Evolutionary conservation across 169 alveolate species (phyloP), one percentile per base, ranked within the genome.

Genomic region (Toxoplasma gondii): DNA sequence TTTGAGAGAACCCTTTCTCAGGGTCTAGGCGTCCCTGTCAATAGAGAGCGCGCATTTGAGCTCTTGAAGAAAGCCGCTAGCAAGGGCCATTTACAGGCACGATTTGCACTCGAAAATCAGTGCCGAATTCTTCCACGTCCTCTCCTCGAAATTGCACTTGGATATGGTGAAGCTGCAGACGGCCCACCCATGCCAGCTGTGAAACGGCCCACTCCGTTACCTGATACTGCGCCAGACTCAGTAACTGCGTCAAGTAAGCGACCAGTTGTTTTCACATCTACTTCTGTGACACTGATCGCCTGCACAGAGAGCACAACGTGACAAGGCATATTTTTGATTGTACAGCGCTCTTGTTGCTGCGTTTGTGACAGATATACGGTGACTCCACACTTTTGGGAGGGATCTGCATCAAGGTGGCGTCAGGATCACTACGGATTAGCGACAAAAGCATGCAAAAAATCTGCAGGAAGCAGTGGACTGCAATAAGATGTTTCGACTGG

Each of bases 71-170:
- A 43, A 2, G 90, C 90, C 34, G 90, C 90, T 27, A 41, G 90
- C 67, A 41, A n/a, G 36, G 90, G 90, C 31, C 90, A 82, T 45
- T 49, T 82, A 17, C 90, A 82, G 38, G 90, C 90, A 4, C 34
- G 41, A 43, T 45, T 82, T n/a, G 90, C 90, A 24, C 67, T 82
- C 49, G 90, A 82, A 82, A 82, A 45, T 36, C 69, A 82, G 22
- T 43, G 90, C 36, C 90, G 90, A 10, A 82, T 82, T 41, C 69
- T 82, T 10, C 90, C 90, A 12, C 54, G 90, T 43, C 90, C 90
- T 36, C 67, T 82, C 29, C 67, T 82, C 29, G 90, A 82, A 67
- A 49, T 82, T 0, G 90, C 90, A 12, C 90, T 82, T 29, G 90
- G 90, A 34, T 82, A 82, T 22, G 90, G 49, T 1, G 90, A 82